phyloP scores from a whole-genome alignment of 306 rosid species.

The Lathyrus sativus region DNA sequence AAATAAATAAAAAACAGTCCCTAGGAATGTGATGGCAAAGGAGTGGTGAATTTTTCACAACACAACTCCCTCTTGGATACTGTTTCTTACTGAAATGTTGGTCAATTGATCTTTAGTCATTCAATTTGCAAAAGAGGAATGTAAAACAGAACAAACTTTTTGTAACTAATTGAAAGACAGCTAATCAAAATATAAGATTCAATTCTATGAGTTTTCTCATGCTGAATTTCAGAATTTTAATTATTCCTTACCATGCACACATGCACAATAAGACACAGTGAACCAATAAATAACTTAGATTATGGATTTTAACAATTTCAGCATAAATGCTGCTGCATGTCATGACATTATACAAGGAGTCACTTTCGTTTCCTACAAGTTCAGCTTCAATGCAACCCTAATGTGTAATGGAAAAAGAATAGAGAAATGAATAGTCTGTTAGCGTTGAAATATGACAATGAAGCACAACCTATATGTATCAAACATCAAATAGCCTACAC shows the following conservation, averaged over 20 bases:
- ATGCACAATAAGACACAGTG: constrained; percentile 19
- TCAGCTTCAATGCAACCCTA: constrained; percentile 19
- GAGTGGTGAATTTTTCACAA: constrained; percentile 11
- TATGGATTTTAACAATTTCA: constrained; percentile 5
- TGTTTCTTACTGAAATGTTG: neutral
- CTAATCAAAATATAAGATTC: constrained; percentile 22
- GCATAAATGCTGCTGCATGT: constrained; percentile 32
- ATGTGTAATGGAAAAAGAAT: constrained; percentile 16
- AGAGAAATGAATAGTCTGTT: constrained; percentile 25
- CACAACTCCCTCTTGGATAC: constrained; percentile 27
- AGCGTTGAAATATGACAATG: constrained; percentile 31
- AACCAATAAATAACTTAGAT: constrained; percentile 8
- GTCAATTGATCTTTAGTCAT: constrained; percentile 22
- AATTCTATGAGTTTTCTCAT: neutral
- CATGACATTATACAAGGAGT: constrained; percentile 6
- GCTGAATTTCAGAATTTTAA: constrained; percentile 19
- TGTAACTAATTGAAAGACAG: constrained; percentile 23
- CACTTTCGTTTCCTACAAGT: constrained; percentile 26
- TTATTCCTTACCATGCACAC: neutral
- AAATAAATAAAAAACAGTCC: constrained; percentile 21
- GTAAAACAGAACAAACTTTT: neutral
- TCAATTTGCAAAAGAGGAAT: neutral
- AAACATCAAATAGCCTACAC: constrained; percentile 31
- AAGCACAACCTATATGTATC: constrained; percentile 2
- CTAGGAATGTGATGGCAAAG: neutral